Base-by-base conservation (phyloP, 352 stramenopile species). In the Thraustotheca clavata region DNA sequence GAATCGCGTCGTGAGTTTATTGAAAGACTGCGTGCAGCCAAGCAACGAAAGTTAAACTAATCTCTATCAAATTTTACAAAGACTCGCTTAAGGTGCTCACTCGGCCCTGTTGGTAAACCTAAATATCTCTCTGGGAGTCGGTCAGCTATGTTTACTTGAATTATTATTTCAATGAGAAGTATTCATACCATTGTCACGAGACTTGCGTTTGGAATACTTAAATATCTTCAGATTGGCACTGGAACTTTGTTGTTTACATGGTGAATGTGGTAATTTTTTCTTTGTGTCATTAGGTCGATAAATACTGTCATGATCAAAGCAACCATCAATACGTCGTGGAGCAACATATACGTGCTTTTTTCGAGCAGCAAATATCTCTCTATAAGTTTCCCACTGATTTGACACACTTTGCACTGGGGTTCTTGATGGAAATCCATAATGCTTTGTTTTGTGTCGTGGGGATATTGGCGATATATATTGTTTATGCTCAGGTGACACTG, bases 261-360 rank as follows among this genome's bases (percentile, higher is more conserved):
- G 20, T 36, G 1, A 22, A 31, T 5, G 65, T 26, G 20, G 8
- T 62, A 60, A 43, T 8, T 60, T 50, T 50, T 50, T 20, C 9
- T 26, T 20, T 65, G 0, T 14, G 20, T 22, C 6, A 27, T 35
- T n/a, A 36, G 80, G 80, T 50, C 89, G 83, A 60, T 92, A 92
- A 29, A 74, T 76, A 68, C 79, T 89, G 73, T 92, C 87, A 33
- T 89, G 73, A 49, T 90, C 83, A 62, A 92, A 92, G 50, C 80
- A 90, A 16, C 33, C 55, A 33, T 22, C 35, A 1, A 62, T 67
- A 27, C 61, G 66, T 24, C 59, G 70, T 7, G 62, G 65, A 59
- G 48, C 46, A 5, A 41, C 50, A 0, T 62, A 31, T 11, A 67
- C 61, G 32, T 62, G 49, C 31, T 2, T 68, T 1, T 16, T 32